A percentile compares a stretch with the other conserved stretches of the same genome.
Evolutionary conservation across 1,284 basidiomycete genomes (phyloP).

Genomic region (Cystobasidium slooffiae): DNA sequence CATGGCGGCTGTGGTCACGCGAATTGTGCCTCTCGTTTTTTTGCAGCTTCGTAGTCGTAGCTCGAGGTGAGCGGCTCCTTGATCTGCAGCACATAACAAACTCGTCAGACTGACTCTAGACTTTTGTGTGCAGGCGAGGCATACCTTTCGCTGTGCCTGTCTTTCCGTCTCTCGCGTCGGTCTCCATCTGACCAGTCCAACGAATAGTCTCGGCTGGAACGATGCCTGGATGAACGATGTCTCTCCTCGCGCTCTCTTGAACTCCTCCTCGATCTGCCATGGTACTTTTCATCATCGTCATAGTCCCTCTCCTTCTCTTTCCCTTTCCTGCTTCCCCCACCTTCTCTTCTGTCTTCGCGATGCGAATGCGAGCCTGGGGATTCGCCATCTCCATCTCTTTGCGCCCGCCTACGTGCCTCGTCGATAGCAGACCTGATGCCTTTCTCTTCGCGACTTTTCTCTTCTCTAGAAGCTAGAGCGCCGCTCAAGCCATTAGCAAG

Average conservation of each 20-base stretch:
- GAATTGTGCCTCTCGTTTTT: not conserved
- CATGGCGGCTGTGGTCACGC: not conserved
- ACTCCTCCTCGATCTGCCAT: not conserved
- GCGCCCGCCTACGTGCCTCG: constrained; percentile 4
- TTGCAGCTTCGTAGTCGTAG: not conserved
- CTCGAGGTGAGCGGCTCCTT: constrained; percentile 1
- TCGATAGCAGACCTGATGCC: constrained; percentile 21
- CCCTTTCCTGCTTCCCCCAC: not conserved
- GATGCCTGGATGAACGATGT: not conserved
- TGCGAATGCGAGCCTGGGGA: not conserved
- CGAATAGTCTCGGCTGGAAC: not conserved
- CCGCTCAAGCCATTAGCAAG: constrained; percentile 37
- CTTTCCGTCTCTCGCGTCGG: not conserved
- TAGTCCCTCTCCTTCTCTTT: constrained; percentile 3
- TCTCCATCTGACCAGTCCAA: not conserved
- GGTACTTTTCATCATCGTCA: not conserved
- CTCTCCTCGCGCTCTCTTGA: not conserved
- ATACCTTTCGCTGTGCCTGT: not conserved
- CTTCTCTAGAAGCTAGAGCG: constrained; percentile 15
- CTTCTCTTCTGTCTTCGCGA: too few relatives aligned
- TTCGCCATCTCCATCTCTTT: not conserved
- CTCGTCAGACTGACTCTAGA: too few relatives aligned
- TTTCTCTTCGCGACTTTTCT: constrained; percentile 7
- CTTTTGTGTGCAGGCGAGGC: not conserved
- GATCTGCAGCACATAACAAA: not conserved